Percentiles rank a stretch among this genome's conserved stretches.
Conservation (phyloP, 129 eudicot species). For the Flaveria linearis region DNA sequence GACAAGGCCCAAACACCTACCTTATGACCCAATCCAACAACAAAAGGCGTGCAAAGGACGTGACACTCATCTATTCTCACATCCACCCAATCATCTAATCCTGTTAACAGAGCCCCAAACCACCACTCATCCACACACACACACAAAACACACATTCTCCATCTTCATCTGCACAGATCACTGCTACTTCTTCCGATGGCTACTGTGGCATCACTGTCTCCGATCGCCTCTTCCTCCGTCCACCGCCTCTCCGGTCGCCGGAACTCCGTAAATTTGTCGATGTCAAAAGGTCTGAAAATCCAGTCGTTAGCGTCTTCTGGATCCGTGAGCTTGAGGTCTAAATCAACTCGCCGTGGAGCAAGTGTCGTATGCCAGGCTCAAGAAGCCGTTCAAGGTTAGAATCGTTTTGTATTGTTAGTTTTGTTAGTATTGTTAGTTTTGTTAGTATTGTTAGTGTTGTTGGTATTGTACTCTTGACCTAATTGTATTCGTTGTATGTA, state of each 20-base stretch:
- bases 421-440: background rate
- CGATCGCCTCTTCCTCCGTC: slow-evolving; percentile 37
- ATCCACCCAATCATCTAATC: slow-evolving; percentile 32
- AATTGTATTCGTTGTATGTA: background rate
- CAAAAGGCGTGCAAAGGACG: slow-evolving; percentile 28
- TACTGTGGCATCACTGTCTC: slow-evolving; percentile 37
- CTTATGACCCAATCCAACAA: background rate
- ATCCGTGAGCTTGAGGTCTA: slow-evolving; percentile 35
- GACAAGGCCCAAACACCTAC: too few species aligned
- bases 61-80: slow-evolving; percentile 23
- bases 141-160: slow-evolving; percentile 19
- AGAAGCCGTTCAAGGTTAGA: slow-evolving; percentile 65
- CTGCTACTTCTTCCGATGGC: slow-evolving; percentile 44
- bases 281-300: slow-evolving; percentile 55
- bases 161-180: background rate
- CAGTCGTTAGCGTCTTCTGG: slow-evolving; percentile 44
- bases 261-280: slow-evolving; percentile 39
- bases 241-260: slow-evolving; percentile 40
- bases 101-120: slow-evolving; percentile 23
- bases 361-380: slow-evolving; percentile 71
- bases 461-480: slow-evolving; percentile 15
- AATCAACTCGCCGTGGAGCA: slow-evolving; percentile 41
- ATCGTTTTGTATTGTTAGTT: background rate
- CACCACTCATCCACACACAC: slow-evolving; percentile 10
- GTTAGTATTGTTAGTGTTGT: background rate